These are phyloP conservation scores for Lagenaria siceraria DNA, from an alignment of 306 rosid species.

Conservation along the genomic window DNA sequence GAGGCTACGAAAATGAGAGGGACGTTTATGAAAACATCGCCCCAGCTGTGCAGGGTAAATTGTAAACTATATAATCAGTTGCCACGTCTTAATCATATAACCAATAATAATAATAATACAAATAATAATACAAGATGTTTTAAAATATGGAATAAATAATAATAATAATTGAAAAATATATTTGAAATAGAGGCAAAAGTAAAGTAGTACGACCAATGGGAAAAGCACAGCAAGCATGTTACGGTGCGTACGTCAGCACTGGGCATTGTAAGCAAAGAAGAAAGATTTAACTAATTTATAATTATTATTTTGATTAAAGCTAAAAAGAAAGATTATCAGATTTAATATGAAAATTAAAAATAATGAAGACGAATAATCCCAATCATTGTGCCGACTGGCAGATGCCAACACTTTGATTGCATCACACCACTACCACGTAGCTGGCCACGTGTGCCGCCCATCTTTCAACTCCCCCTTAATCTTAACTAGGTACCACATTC, in stretches of 20 bases:
- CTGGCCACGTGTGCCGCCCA: conserved; percentile 19
- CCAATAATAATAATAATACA: background rate
- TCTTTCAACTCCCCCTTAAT: background rate
- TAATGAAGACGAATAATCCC: background rate
- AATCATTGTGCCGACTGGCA: conserved; percentile 3
- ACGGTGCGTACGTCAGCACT: background rate
- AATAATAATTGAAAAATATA: background rate
- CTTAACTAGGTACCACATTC: background rate
- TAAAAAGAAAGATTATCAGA: background rate
- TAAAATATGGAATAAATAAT: background rate
- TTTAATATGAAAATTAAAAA: background rate
- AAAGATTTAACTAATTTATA: too few species aligned
- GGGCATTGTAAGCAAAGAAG: background rate
- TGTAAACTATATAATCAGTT: background rate
- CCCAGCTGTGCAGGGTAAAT: background rate
- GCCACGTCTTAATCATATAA: background rate
- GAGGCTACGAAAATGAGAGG: background rate
- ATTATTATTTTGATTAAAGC: background rate
- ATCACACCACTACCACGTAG: conserved; percentile 8
- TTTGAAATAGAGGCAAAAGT: background rate
- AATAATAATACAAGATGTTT: background rate
- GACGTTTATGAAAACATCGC: background rate
- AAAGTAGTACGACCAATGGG: background rate
- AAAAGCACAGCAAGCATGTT: background rate
- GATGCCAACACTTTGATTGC: conserved; percentile 1